Evolutionary conservation across 1,139 yeast genomes (phyloP).

Genomic region (Yarrowia galli): DNA sequence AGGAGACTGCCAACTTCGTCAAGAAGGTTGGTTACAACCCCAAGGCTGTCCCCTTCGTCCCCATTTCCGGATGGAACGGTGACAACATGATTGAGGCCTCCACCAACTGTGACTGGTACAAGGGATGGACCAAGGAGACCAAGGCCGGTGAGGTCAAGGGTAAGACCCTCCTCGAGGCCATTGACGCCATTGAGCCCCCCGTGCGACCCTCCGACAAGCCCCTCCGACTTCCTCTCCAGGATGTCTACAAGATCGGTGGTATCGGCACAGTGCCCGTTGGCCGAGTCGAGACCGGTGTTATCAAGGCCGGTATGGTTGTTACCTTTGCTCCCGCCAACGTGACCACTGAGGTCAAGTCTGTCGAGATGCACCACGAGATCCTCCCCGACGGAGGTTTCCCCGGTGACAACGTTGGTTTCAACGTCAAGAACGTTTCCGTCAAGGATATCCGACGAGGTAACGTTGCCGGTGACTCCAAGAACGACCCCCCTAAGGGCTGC

Average conservation of each 20-base stretch:
- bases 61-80: constrained; percentile 95
- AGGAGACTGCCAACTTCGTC: constrained; percentile 87
- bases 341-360: constrained; percentile 92
- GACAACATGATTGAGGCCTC: constrained; percentile 90
- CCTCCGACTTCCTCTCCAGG: constrained; percentile 90
- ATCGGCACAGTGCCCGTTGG: constrained; percentile 95
- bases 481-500: constrained; percentile 88
- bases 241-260: constrained; percentile 94
- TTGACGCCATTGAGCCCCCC: constrained; percentile 87
- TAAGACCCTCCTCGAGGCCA: constrained; percentile 87
- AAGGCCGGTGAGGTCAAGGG: constrained; percentile 79
- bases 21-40: constrained; percentile 95
- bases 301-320: constrained; percentile 91
- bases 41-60: constrained; percentile 89
- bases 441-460: constrained; percentile 95
- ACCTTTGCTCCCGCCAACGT: constrained; percentile 92
- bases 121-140: constrained; percentile 90
- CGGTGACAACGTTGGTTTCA: constrained; percentile 96
- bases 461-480: constrained; percentile 95
- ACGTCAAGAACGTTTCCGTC: constrained; percentile 93
- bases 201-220: constrained; percentile 88
- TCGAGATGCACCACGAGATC: constrained; percentile 93
- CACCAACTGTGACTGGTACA: constrained; percentile 88
- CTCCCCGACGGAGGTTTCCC: constrained; percentile 77
- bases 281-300: constrained; percentile 91